phyloP scores from a whole-genome alignment of 2,329 filamentous ascomycete species.

The Ascochyta fabae region DNA sequence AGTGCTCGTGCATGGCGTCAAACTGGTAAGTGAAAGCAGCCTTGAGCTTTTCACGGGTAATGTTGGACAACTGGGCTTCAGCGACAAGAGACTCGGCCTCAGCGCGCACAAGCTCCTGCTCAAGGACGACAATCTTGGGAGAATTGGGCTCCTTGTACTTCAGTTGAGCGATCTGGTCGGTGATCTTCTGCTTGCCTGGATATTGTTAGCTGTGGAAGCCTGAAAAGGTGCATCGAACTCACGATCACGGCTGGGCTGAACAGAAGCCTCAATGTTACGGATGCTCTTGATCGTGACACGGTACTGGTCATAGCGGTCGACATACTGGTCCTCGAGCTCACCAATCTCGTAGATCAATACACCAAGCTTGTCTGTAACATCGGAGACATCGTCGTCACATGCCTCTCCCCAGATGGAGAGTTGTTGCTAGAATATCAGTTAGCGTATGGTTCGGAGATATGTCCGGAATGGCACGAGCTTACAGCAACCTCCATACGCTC shows the following conservation, averaged over 20 bases:
- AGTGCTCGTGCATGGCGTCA: conserved; percentile 94
- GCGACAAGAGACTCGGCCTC: conserved; percentile 99
- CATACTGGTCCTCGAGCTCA: conserved; percentile 96
- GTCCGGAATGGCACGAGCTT: conserved; percentile 54
- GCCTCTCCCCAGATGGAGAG: conserved; percentile 96
- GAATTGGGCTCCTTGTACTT: conserved; percentile 99
- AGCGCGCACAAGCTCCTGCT: conserved; percentile 97
- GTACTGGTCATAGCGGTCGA: conserved; percentile 99
- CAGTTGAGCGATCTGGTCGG: conserved; percentile 95
- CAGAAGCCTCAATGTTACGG: conserved; percentile 97
- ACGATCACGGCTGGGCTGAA: conserved; percentile 97
- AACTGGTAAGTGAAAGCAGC: conserved; percentile 98
- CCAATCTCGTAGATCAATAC: conserved; percentile 98
- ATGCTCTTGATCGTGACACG: conserved; percentile 99
- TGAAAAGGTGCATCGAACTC: conserved; percentile 50
- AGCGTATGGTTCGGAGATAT: conserved; percentile 20
- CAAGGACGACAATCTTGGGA: conserved; percentile 94
- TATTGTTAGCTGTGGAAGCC: conserved; percentile 5
- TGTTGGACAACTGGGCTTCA: conserved; percentile 97
- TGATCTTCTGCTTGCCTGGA: conserved; percentile 96
- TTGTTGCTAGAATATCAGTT: conserved; percentile 75
- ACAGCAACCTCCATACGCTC: conserved; percentile 99
- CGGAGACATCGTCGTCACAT: conserved; percentile 96
- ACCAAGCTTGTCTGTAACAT: conserved; percentile 98
- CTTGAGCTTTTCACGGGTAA: conserved; percentile 99